Evolutionary conservation across 179 eudicot genomes (phyloP), one percentile per base, ranked within the genome.

Genomic region (Carnegiea gigantea): DNA sequence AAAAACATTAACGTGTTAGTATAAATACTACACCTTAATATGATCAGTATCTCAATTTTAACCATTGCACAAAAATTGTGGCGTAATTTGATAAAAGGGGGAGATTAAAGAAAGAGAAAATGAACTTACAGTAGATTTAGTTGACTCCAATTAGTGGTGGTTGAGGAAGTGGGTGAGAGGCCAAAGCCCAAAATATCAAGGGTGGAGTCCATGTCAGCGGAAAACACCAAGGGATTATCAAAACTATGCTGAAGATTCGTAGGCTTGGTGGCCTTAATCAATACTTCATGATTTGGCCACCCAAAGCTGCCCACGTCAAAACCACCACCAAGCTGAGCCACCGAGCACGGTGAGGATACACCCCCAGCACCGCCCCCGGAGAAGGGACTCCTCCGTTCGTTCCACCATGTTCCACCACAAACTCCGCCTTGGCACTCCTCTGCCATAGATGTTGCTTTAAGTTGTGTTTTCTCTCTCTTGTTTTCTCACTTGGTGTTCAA

Each of bases 371-470:
- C 51, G n/a, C 77, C 84, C 33, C 85, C 86, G 20, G 85, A 81
- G 74, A 89, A 92, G 43, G 82, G 65, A 80, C 59, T 86, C 77
- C 74, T 81, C 1, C 85, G 72, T 82, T 89, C 85, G 84, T 84
- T 93, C 92, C 81, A 87, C 96, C 98, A 92, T 83, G 84, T 80
- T 1, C 83, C 57, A 9, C 87, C 84, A 54, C 87, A 86, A 64
- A 88, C 86, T 15, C 89, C 90, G 9, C 85, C 86, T 82, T 84
- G 87, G 23, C 86, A 81, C 78, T 88, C 90, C 53, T 88, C 89
- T 40, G 75, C 90, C 90, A 88, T 88, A 77, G 26, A 17, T 40
- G 17, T 62, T 62, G 68, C 68, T 62, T 24, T 62, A 62, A 17
- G 6, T 51, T 51, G 57, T 18, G 2, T 28, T 8, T 11, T 26